phyloP scores from a whole-genome alignment of 805 yeast species.

The Ascoidea rubescens region DNA sequence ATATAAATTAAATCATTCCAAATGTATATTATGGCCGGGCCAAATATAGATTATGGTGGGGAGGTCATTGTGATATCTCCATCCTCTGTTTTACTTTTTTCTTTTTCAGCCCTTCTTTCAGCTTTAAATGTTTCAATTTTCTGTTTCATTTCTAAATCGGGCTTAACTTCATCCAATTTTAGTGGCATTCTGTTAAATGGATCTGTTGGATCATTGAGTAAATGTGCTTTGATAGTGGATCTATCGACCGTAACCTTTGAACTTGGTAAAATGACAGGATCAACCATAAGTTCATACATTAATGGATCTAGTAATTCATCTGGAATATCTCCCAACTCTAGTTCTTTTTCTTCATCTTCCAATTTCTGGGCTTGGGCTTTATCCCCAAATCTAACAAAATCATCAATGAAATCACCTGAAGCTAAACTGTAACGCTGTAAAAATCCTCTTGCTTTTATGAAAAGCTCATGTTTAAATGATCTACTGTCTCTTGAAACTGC shows the following conservation, averaged over 20 bases:
- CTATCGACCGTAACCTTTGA: slow-evolving; percentile 79
- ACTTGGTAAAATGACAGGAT: slow-evolving; percentile 89
- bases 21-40: too few relatives aligned
- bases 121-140: slow-evolving; percentile 46
- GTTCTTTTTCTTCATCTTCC: slow-evolving; percentile 68
- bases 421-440: slow-evolving; percentile 42
- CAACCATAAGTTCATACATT: slow-evolving; percentile 91
- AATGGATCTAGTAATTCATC: slow-evolving; percentile 95
- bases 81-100: neutral
- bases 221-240: slow-evolving; percentile 84
- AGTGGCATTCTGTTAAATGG: slow-evolving; percentile 93
- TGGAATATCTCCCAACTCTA: slow-evolving; percentile 86
- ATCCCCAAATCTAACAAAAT: slow-evolving; percentile 41
- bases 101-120: slow-evolving; percentile 9
- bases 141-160: slow-evolving; percentile 53
- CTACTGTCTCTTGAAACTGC: slow-evolving; percentile 90
- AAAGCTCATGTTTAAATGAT: slow-evolving; percentile 58
- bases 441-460: slow-evolving; percentile 58
- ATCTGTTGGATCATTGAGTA: slow-evolving; percentile 89
- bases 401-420: slow-evolving; percentile 36
- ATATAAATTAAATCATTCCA: too few relatives aligned
- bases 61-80: slow-evolving; percentile 11
- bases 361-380: slow-evolving; percentile 48
- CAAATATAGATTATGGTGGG: neutral
- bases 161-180: slow-evolving; percentile 75